These are phyloP conservation scores for Penicillium subrubescens DNA, from an alignment of 495 filamentous ascomycete species.

Conservation along the genomic window DNA sequence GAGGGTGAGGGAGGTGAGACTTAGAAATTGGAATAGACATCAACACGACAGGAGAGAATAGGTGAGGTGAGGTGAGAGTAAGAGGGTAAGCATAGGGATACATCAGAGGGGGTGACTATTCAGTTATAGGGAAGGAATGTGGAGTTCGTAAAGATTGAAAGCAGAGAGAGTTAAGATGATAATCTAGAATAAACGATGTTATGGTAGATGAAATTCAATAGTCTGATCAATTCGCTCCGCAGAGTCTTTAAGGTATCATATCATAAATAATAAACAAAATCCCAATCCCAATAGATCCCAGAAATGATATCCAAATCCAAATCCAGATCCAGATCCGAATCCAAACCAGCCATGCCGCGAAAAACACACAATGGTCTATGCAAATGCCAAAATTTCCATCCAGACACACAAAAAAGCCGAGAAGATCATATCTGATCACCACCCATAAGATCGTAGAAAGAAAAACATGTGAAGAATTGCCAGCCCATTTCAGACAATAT, in stretches of 20 bases:
- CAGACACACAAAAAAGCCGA: slow-evolving; percentile 15
- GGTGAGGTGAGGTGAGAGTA: background rate
- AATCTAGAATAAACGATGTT: too few relatives aligned
- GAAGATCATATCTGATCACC: slow-evolving; percentile 19
- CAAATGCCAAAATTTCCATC: slow-evolving; percentile 6
- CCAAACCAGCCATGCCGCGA: slow-evolving; percentile 24
- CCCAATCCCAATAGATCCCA: slow-evolving; percentile 3
- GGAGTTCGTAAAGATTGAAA: too few relatives aligned
- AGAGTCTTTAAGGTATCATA: slow-evolving; percentile 26
- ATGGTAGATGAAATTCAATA: background rate
- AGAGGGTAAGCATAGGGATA: background rate
- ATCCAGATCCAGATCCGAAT: slow-evolving; percentile 13
- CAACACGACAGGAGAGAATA: background rate
- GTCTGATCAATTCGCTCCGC: slow-evolving; percentile 3
- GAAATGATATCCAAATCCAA: too few relatives aligned
- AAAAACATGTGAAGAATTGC: slow-evolving; percentile 3
- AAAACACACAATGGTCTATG: slow-evolving; percentile 25
- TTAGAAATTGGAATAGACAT: background rate
- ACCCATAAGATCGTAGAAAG: slow-evolving; percentile 24
- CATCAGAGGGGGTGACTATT: background rate
- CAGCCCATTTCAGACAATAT: slow-evolving; percentile 9
- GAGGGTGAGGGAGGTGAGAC: background rate
- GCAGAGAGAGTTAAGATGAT: too few relatives aligned
- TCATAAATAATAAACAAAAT: slow-evolving; percentile 22
- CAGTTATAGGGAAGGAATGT: too few relatives aligned